These are phyloP conservation scores for Marasmius tenuissimus DNA, from an alignment of 1,284 basidiomycete species.

Conservation along the genomic window DNA sequence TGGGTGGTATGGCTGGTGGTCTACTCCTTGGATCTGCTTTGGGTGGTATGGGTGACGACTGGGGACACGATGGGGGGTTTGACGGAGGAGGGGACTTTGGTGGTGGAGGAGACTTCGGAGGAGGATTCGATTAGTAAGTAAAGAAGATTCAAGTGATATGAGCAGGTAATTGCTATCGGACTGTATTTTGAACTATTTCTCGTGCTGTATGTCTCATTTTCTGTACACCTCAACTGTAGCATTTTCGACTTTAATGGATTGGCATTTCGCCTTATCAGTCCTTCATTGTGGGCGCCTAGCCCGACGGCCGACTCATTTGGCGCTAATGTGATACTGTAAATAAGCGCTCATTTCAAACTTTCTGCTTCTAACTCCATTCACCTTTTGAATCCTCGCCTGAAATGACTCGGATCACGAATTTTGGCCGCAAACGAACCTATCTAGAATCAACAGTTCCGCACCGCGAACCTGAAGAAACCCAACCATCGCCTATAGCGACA, in stretches of 20 bases:
- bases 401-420: conserved; percentile 75
- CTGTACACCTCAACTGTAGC: no score
- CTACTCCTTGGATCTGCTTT: conserved; percentile 54
- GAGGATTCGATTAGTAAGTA: conserved; percentile 19
- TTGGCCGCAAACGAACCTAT: conserved; percentile 70
- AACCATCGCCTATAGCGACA: conserved; percentile 20
- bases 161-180: neutral
- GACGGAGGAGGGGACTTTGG: conserved; percentile 17
- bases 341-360: no score
- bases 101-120: conserved; percentile 17
- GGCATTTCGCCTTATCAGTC: no score
- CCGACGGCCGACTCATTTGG: no score
- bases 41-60: conserved; percentile 15
- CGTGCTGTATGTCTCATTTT: neutral
- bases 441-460: conserved; percentile 47
- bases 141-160: conserved; percentile 16
- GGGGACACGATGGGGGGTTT: conserved; percentile 19
- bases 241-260: no score
- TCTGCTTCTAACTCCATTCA: no score
- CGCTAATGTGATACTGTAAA: no score
- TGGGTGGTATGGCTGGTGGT: conserved; percentile 64
- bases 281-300: no score
- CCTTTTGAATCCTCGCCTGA: no score
- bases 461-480: conserved; percentile 21
- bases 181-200: neutral